phyloP scores from a whole-genome alignment of 140 eudicot species.

The Anethum foeniculum region DNA sequence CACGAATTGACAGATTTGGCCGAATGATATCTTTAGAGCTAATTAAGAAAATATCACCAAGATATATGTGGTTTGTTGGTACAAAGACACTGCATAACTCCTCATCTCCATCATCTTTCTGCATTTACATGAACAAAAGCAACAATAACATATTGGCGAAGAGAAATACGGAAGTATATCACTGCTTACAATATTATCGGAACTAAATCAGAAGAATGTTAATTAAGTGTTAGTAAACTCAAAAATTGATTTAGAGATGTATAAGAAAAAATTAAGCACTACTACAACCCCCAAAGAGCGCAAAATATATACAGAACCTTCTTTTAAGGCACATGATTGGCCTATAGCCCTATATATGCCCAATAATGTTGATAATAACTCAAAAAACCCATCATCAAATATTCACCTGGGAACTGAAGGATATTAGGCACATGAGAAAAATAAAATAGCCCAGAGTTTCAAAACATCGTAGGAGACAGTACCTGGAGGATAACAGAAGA shows the following conservation, averaged over 20 bases:
- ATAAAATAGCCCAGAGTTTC: background rate
- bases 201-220: background rate
- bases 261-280: background rate
- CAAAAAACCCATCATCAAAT: background rate
- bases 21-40: conserved; percentile 7
- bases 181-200: background rate
- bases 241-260: background rate
- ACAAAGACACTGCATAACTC: background rate
- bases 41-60: conserved; percentile 3
- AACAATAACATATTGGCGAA: background rate
- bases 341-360: background rate
- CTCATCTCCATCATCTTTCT: conserved; percentile 3
- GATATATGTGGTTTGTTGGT: conserved; percentile 7
- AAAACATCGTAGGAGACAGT: background rate
- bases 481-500: conserved; percentile 51
- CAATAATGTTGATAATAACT: background rate
- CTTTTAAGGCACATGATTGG: background rate
- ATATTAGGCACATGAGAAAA: background rate
- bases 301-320: background rate
- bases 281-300: background rate
- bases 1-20: conserved; percentile 7
- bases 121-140: background rate
- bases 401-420: background rate
- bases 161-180: background rate
- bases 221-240: background rate